Base-by-base conservation (phyloP, 768 basidiomycete genomes). In the Rhodotorula babjevae region DNA sequence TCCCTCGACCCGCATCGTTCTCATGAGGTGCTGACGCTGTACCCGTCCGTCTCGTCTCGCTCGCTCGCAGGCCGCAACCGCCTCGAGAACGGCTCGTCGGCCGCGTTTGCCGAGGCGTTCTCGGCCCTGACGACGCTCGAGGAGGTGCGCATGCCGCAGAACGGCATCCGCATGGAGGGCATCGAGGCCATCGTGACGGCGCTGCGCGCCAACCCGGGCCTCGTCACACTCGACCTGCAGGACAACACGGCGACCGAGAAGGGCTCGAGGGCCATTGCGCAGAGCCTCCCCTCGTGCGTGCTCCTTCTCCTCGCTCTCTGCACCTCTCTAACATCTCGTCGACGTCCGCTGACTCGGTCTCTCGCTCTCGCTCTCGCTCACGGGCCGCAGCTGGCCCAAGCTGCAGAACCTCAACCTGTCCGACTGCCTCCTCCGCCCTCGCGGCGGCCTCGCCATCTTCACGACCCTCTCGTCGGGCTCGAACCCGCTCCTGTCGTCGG, bases 91-190 rank as follows among this genome's bases (percentile, higher is more conserved):
- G 93, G 92, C 58, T 90, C 89, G 6, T 91, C 95, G 15, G 72
- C 83, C 0, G 85, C 85, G 12, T 98, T 92, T 90, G 92, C 91
- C 2, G 86, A 87, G 52, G 94, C 95, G 9, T 95, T 95, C 79
- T 87, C 87, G 2, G 90, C 87, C 50, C 93, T 96, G 79, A 88
- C 86, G 14, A 87, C 87, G 12, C 85, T 99, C 46, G 84, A 84
- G 64, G 92, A 96, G 75, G 89, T 98, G 44, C 86, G 90, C 69
- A 89, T 98, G 88, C 90, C 91, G n/a, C 94, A 98, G 84, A 97
- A 99, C 79, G 96, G 95, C 10, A 97, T 99, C 77, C 85, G 93
- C 74, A 91, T 91, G 88, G 89, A 89, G 69, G 96, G 96, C 9
- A 90, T 95, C 78, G 85, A 85, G 16, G 86, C 87, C 19, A 86